Conservation (phyloP, 305 asterid genomes). For the Fraxinus floribunda region DNA sequence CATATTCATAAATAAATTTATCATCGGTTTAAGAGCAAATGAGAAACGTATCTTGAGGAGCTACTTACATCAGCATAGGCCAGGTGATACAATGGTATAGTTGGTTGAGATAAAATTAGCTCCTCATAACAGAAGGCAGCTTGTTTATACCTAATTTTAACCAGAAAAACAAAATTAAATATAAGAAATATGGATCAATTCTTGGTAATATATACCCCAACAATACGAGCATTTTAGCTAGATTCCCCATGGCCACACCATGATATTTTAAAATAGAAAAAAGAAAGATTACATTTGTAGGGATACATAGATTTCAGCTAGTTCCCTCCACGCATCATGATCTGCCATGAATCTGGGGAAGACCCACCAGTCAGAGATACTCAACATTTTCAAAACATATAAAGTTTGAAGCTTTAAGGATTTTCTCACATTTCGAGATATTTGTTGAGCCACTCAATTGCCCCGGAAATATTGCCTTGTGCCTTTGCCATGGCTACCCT, state of each 20-base stretch:
- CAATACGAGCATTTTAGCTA: slow-evolving; percentile 8
- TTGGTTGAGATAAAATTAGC: slow-evolving; percentile 82
- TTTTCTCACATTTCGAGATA: slow-evolving; percentile 85
- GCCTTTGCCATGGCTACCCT: slow-evolving; percentile 92
- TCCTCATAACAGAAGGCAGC: slow-evolving; percentile 97
- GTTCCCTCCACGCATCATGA: slow-evolving; percentile 98
- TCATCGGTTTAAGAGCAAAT: slow-evolving; percentile 11
- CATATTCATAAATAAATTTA: background rate
- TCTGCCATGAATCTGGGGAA: slow-evolving; percentile 94
- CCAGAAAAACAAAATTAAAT: slow-evolving; percentile 17
- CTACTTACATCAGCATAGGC: slow-evolving; percentile 91
- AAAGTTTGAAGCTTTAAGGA: slow-evolving; percentile 7
- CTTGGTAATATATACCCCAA: background rate
- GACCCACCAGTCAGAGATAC: slow-evolving; percentile 26
- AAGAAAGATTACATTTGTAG: slow-evolving; percentile 67
- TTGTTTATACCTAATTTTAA: slow-evolving; percentile 77
- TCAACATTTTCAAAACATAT: slow-evolving; percentile 17
- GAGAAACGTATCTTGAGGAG: slow-evolving; percentile 20
- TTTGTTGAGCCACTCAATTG: slow-evolving; percentile 80
- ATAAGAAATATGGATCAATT: slow-evolving; percentile 18
- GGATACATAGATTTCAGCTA: slow-evolving; percentile 87
- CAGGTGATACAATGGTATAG: slow-evolving; percentile 82
- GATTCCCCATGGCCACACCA: background rate
- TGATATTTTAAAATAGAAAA: background rate
- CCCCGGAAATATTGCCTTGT: slow-evolving; percentile 74